A percentile compares a stretch with the other conserved stretches of the same genome.
Conservation (phyloP, 2,329 filamentous ascomycete species). For the Fusarium pseudocircinatum region DNA sequence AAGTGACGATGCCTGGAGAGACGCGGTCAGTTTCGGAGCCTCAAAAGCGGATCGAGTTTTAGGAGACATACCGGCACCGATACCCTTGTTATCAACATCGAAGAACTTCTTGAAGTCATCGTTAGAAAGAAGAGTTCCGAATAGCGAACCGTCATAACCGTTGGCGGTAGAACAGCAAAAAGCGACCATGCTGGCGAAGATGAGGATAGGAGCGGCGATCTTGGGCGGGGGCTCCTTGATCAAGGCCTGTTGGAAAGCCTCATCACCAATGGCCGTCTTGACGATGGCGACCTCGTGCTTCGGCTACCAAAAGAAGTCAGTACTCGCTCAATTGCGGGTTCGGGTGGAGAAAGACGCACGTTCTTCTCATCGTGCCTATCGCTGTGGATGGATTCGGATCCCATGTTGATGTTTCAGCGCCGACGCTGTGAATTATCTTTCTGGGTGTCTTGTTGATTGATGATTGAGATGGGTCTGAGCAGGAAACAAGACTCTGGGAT, state of each 20-base stretch:
- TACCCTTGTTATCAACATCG: constrained; percentile 41
- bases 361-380: constrained; percentile 30
- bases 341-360: neutral
- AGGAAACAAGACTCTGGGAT: neutral
- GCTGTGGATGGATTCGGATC: constrained; percentile 29
- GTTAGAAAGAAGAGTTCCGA: constrained; percentile 58
- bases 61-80: constrained; percentile 27
- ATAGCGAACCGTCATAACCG: constrained; percentile 60
- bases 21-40: neutral
- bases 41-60: neutral
- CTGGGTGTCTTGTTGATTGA: neutral
- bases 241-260: constrained; percentile 44
- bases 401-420: constrained; percentile 30
- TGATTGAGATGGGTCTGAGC: constrained; percentile 11
- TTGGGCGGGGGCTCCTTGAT: constrained; percentile 44
- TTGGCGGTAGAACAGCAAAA: constrained; percentile 46
- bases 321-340: neutral
- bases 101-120: constrained; percentile 60
- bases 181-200: constrained; percentile 39
- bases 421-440: neutral
- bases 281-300: constrained; percentile 24
- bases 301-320: neutral
- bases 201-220: constrained; percentile 27
- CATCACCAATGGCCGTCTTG: constrained; percentile 41
- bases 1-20: constrained; percentile 37